Percentiles rank a stretch among this genome's conserved stretches.
Evolutionary conservation across 176 grass and related monocot genomes (phyloP).

Genomic region (Juncus effusus): DNA sequence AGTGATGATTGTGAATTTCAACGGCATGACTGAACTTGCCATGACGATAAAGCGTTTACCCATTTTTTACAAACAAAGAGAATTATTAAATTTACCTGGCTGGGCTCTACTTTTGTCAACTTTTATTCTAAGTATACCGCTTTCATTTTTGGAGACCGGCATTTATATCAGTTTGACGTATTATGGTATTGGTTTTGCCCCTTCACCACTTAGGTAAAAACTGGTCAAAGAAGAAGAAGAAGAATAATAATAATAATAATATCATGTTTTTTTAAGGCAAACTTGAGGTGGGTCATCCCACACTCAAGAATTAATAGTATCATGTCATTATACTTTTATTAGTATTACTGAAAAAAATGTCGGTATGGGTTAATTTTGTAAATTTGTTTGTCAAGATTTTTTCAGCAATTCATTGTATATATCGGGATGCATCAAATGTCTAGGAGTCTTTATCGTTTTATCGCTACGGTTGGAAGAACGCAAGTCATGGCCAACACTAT

Average conservation of each 20-base stretch:
- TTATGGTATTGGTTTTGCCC: slow-evolving; percentile 77
- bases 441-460: slow-evolving; percentile 68
- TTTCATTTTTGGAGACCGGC: slow-evolving; percentile 75
- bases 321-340: too few relatives aligned
- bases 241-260: too few relatives aligned
- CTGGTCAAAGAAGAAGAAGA: too few relatives aligned
- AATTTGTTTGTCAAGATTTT: slow-evolving; percentile 45
- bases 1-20: slow-evolving; percentile 74
- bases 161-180: slow-evolving; percentile 91
- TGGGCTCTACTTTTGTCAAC: slow-evolving; percentile 84
- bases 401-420: slow-evolving; percentile 70
- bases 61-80: slow-evolving; percentile 92
- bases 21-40: slow-evolving; percentile 89
- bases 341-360: too few relatives aligned
- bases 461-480: slow-evolving; percentile 75
- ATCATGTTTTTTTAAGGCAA: too few relatives aligned
- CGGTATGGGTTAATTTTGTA: too few relatives aligned
- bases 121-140: slow-evolving; percentile 65
- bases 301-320: too few relatives aligned
- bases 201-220: slow-evolving; percentile 67
- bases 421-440: slow-evolving; percentile 91
- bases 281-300: too few relatives aligned
- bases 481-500: slow-evolving; percentile 83
- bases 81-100: slow-evolving; percentile 72
- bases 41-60: slow-evolving; percentile 91